phyloP scores from a whole-genome alignment of 2,329 filamentous ascomycete species.

The Aspergillus sergii region DNA sequence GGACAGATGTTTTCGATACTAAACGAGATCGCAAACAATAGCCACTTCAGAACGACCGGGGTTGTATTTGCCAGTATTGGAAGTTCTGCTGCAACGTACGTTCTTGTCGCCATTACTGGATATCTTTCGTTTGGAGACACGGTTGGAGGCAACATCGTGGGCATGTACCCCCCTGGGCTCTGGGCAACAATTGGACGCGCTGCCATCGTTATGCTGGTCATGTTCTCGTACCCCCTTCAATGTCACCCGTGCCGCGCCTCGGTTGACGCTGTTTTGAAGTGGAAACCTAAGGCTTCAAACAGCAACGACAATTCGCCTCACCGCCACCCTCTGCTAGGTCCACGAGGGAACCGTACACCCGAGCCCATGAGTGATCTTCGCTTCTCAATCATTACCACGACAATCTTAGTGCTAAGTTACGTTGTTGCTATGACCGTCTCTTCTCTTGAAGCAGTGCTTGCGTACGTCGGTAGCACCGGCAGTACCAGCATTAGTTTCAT shows the following conservation, averaged over 20 bases:
- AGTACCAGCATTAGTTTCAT: conserved; percentile 97
- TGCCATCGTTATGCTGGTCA: conserved; percentile 92
- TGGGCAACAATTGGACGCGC: conserved; percentile 91
- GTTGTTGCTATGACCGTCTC: conserved; percentile 87
- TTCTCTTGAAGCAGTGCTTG: conserved; percentile 85
- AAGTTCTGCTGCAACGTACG: conserved; percentile 81
- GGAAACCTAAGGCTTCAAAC: conserved; percentile 64
- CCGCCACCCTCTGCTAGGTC: conserved; percentile 45
- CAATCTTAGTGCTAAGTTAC: conserved; percentile 83
- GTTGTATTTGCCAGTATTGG: conserved; percentile 86
- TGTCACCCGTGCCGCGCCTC: conserved; percentile 96
- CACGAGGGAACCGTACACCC: conserved; percentile 46
- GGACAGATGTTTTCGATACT: conserved; percentile 94
- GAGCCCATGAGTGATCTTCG: conserved; percentile 79
- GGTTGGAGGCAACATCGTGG: conserved; percentile 88
- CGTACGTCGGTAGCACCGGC: conserved; percentile 93
- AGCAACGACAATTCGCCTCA: conserved; percentile 48
- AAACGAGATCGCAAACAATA: conserved; percentile 89
- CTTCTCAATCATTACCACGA: conserved; percentile 86
- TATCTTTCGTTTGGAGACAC: conserved; percentile 94
- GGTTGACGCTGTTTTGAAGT: conserved; percentile 89
- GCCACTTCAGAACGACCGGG: conserved; percentile 72
- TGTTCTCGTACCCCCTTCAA: conserved; percentile 94
- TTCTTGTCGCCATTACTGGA: conserved; percentile 89
- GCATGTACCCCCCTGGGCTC: conserved; percentile 79